These are phyloP conservation scores for Cardamine occulta DNA, from an alignment of 345 rosid genomes.

Conservation along the genomic window DNA sequence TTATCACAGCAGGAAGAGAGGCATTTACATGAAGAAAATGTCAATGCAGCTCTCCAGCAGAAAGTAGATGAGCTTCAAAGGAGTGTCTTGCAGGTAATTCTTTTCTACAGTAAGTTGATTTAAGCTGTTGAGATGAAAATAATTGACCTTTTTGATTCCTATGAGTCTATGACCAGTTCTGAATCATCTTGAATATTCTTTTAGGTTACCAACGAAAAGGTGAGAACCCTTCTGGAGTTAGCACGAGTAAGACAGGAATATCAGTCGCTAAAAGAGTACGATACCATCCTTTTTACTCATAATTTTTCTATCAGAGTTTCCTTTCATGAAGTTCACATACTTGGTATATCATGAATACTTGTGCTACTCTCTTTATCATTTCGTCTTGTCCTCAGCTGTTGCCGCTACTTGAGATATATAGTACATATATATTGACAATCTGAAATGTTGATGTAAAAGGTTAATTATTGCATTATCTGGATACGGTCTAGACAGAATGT, in stretches of 20 bases:
- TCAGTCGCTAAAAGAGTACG: conserved; percentile 71
- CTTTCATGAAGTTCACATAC: conserved; percentile 12
- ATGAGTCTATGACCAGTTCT: background rate
- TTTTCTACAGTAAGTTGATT: conserved; percentile 12
- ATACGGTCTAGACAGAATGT: background rate
- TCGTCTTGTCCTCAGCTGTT: background rate
- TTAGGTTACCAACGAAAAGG: conserved; percentile 97
- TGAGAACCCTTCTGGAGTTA: conserved; percentile 88
- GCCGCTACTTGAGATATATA: background rate
- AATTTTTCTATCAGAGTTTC: background rate
- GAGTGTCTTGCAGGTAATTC: conserved; percentile 75
- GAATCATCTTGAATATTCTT: conserved; percentile 22
- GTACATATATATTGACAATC: conserved; percentile 16
- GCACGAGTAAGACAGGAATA: conserved; percentile 78
- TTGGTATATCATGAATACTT: background rate
- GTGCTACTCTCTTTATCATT: conserved; percentile 10
- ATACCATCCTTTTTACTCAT: conserved; percentile 7
- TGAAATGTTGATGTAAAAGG: background rate
- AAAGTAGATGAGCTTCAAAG: conserved; percentile 90
- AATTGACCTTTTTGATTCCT: background rate
- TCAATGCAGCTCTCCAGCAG: conserved; percentile 77
- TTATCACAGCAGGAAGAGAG: conserved; percentile 96
- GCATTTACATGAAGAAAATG: conserved; percentile 87
- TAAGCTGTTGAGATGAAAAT: conserved; percentile 1
- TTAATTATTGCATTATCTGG: background rate